Evolutionary conservation across 2,329 filamentous ascomycete genomes (phyloP), one percentile per base, ranked within the genome.

Genomic region (Xylaria sp.): DNA sequence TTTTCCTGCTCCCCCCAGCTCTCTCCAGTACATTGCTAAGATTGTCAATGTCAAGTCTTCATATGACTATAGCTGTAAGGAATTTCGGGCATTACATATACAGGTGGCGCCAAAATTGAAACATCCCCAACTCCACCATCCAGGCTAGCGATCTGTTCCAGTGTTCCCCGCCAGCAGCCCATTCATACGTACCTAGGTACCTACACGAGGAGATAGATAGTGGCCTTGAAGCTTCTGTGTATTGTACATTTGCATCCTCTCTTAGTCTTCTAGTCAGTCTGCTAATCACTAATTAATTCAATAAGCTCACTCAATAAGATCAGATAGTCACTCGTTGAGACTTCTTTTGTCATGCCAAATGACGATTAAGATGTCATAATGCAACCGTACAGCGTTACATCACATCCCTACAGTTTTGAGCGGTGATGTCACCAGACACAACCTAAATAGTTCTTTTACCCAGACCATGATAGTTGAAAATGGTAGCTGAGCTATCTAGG

Each of bases 361-460:
- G 45, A 7, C 13, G 45, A 50, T 50, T 50, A 3, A 6, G 49
- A 20, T 31, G 11, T n/a, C 49, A 33, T 17, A n/a, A 25, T 10
- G 27, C 7, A 3, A 51, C 47, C 20, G 20, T 2, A 20, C 17
- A 33, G n/a, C 10, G 49, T 53, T 36, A n/a, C 49, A 36, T 53
- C n/a, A 29, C n/a, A 36, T 36, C 49, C 29, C 49, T 36, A 10
- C 15, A n/a, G 5, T 36, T 53, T 36, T 36, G n/a, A 36, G 17
- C 17, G 4, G 49, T 53, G 49, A 53, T 53, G 49, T 53, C 49
- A 53, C n/a, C 49, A 29, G n/a, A 22, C 49, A 22, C 42, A 45
- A 5, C 6, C n/a, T 17, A 13, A 3, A 25, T 3, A 13, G n/a
- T 17, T 45, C 42, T 22, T 10, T 11, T 45, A n/a, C n/a, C n/a